A percentile compares a stretch with the other conserved stretches of the same genome.
Conservation (phyloP, 169 alveolate species). For the Plasmodium cynomolgi region DNA sequence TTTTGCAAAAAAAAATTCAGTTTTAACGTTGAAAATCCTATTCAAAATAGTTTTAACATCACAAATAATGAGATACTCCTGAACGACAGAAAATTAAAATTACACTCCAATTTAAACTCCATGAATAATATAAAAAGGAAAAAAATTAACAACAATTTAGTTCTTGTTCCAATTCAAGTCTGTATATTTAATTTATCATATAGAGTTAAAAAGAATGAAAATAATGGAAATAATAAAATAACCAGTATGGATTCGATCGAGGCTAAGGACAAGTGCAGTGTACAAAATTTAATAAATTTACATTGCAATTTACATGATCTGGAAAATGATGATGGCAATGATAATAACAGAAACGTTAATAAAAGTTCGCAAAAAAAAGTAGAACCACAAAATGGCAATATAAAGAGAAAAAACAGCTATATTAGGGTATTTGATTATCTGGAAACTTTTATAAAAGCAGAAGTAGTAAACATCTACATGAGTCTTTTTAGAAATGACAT, state of each 20-base stretch:
- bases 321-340: slow-evolving; percentile 1
- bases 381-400: neutral
- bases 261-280: neutral
- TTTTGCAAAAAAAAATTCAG: slow-evolving; percentile 47
- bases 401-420: slow-evolving; percentile 20
- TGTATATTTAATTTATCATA: slow-evolving; percentile 63
- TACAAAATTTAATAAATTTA: slow-evolving; percentile 22
- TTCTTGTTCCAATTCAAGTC: slow-evolving; percentile 65
- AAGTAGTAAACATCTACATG: slow-evolving; percentile 63
- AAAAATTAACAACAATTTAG: slow-evolving; percentile 59
- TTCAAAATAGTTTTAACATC: slow-evolving; percentile 49
- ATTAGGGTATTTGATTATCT: slow-evolving; percentile 45
- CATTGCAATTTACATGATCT: slow-evolving; percentile 2
- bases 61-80: slow-evolving; percentile 55
- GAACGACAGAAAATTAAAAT: slow-evolving; percentile 40
- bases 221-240: slow-evolving; percentile 10
- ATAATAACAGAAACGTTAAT: slow-evolving; percentile 27
- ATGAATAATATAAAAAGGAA: slow-evolving; percentile 25
- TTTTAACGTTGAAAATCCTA: slow-evolving; percentile 49
- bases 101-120: slow-evolving; percentile 46
- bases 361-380: slow-evolving; percentile 8
- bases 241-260: neutral
- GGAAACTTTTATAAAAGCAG: slow-evolving; percentile 69
- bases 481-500: slow-evolving; percentile 70
- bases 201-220: slow-evolving; percentile 44